Percentiles rank a stretch among this genome's conserved stretches.
Evolutionary conservation across 1,284 basidiomycete species (phyloP).

Genomic region (Pterulicium gracile): DNA sequence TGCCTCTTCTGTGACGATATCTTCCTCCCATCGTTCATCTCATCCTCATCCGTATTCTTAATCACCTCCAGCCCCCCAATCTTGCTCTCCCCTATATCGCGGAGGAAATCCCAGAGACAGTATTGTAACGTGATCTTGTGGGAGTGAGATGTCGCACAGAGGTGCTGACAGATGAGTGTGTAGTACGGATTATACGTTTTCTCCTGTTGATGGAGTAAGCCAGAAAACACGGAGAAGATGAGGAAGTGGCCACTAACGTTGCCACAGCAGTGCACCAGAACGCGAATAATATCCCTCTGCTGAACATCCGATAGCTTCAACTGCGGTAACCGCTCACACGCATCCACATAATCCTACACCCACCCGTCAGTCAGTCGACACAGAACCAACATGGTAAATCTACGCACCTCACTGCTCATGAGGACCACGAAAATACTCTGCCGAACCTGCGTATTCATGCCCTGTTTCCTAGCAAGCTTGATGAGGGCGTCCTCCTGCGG

Average conservation of each 20-base stretch:
- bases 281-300: constrained; percentile 89
- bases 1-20: constrained; percentile 48
- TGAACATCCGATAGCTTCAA: constrained; percentile 84
- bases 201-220: constrained; percentile 44
- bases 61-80: constrained; percentile 78
- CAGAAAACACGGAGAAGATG: constrained; percentile 3
- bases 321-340: constrained; percentile 77
- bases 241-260: constrained; percentile 45
- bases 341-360: constrained; percentile 83
- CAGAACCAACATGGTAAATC: constrained; percentile 1
- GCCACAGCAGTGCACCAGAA: constrained; percentile 88
- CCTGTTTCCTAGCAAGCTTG: constrained; percentile 82
- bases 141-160: constrained; percentile 65
- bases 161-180: constrained; percentile 72
- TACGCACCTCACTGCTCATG: constrained; percentile 83
- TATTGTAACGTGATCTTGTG: constrained; percentile 93
- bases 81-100: constrained; percentile 77
- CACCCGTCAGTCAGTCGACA: neutral
- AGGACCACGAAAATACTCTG: constrained; percentile 86
- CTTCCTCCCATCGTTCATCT: constrained; percentile 35
- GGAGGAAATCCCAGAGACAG: constrained; percentile 94
- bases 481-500: constrained; percentile 45
- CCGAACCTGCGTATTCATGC: constrained; percentile 97
- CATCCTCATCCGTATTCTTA: constrained; percentile 42
- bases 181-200: constrained; percentile 95